A percentile compares a stretch with the other conserved stretches of the same genome.
Evolutionary conservation across 805 yeast species (phyloP).

Genomic region (Ogataea wickerhamii): DNA sequence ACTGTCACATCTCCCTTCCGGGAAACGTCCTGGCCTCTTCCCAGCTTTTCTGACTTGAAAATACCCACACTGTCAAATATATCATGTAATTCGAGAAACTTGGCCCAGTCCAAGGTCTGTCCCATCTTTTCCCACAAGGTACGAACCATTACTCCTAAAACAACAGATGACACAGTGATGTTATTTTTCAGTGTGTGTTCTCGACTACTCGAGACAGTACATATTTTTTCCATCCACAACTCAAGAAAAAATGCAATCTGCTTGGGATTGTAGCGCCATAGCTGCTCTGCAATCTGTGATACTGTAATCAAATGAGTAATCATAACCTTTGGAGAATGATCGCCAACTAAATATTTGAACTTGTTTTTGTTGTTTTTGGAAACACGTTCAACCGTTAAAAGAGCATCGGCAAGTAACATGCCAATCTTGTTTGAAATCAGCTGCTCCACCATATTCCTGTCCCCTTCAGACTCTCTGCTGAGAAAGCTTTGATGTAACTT

Average conservation of each 20-base stretch:
- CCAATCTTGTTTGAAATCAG: neutral
- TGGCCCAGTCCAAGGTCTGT: slow-evolving; percentile 4
- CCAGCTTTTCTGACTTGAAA: slow-evolving; percentile 3
- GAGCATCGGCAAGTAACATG: neutral
- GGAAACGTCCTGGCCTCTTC: neutral
- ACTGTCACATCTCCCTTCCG: neutral
- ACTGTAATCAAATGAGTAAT: neutral
- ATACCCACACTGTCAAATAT: slow-evolving; percentile 7
- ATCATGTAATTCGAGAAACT: slow-evolving; percentile 3
- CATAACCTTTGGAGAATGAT: slow-evolving; percentile 2
- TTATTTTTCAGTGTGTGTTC: neutral
- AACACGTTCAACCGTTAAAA: neutral
- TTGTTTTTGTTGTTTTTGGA: neutral
- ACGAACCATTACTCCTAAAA: slow-evolving; percentile 5
- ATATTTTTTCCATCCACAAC: slow-evolving; percentile 1
- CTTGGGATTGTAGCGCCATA: neutral
- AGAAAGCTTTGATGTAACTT: neutral
- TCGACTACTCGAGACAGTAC: neutral
- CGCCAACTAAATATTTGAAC: neutral
- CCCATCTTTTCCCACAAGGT: slow-evolving; percentile 1
- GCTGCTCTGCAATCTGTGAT: slow-evolving; percentile 1
- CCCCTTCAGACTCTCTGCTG: neutral
- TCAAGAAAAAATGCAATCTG: slow-evolving; percentile 1
- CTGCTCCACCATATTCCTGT: neutral
- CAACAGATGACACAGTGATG: neutral